A percentile compares a stretch with the other conserved stretches of the same genome.
These are phyloP conservation scores for Macadamia integrifolia DNA, from an alignment of 164 flowering plant genomes.

Conservation along the genomic window DNA sequence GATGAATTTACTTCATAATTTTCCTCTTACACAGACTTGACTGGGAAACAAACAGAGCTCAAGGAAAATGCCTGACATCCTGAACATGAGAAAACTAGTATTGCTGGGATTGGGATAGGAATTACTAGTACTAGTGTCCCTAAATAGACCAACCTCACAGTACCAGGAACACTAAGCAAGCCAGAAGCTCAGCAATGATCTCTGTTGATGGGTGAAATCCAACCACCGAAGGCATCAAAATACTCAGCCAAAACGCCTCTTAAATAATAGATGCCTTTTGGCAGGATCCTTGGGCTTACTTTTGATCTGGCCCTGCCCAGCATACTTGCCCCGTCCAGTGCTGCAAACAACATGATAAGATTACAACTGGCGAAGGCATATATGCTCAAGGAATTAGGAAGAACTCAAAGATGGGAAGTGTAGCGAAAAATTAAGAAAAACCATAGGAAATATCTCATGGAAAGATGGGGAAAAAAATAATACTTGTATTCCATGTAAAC, in stretches of 20 bases:
- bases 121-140: no score
- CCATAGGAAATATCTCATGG: background rate
- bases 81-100: no score
- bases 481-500: constrained; percentile 93
- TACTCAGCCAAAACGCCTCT: constrained; percentile 46
- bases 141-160: background rate
- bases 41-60: no score
- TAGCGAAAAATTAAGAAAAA: background rate
- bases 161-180: background rate
- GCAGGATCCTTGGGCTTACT: constrained; percentile 85
- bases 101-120: no score
- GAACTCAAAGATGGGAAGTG: background rate
- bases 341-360: constrained; percentile 32
- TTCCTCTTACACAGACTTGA: no score
- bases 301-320: constrained; percentile 50
- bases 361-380: background rate
- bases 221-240: background rate
- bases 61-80: no score
- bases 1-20: no score
- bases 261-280: constrained; percentile 71
- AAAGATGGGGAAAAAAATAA: background rate
- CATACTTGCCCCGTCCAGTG: constrained; percentile 42
- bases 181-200: no score
- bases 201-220: no score
- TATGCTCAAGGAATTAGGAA: background rate